A percentile compares a stretch with the other conserved stretches of the same genome.
Conservation (phyloP, 306 rosid genomes). For the Quercus engelmannii region DNA sequence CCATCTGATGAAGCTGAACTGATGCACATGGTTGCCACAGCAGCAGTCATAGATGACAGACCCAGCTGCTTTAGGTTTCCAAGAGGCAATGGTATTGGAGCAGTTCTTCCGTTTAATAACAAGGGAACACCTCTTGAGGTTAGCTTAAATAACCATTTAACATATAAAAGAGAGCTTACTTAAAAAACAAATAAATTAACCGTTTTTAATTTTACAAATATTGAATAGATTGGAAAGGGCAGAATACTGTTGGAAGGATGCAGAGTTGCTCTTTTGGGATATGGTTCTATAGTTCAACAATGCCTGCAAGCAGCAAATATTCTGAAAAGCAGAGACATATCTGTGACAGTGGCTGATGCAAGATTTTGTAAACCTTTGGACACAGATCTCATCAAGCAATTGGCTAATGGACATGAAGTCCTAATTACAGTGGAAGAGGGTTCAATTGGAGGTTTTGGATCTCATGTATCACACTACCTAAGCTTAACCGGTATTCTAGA, state of each 20-base stretch:
- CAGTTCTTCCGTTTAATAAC: slow-evolving; percentile 47
- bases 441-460: slow-evolving; percentile 92
- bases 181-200: neutral
- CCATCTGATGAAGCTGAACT: slow-evolving; percentile 93
- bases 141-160: slow-evolving; percentile 18
- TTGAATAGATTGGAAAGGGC: slow-evolving; percentile 79
- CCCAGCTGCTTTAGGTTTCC: slow-evolving; percentile 96
- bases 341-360: slow-evolving; percentile 85
- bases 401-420: slow-evolving; percentile 77
- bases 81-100: slow-evolving; percentile 87
- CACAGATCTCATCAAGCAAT: slow-evolving; percentile 51
- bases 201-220: neutral
- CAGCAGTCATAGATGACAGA: slow-evolving; percentile 80
- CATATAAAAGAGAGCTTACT: neutral
- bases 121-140: slow-evolving; percentile 88
- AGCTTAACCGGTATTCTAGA: slow-evolving; percentile 77
- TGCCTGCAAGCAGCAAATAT: slow-evolving; percentile 62
- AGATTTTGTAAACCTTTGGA: slow-evolving; percentile 95
- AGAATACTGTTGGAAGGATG: slow-evolving; percentile 65
- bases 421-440: slow-evolving; percentile 86
- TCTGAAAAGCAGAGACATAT: slow-evolving; percentile 48
- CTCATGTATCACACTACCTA: slow-evolving; percentile 80
- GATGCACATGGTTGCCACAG: slow-evolving; percentile 96
- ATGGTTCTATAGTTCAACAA: slow-evolving; percentile 72
- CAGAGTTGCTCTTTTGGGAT: slow-evolving; percentile 77